A percentile compares a stretch with the other conserved stretches of the same genome.
Conservation (phyloP, 768 basidiomycete genomes). For the Phylloporus rhodoxanthus region DNA sequence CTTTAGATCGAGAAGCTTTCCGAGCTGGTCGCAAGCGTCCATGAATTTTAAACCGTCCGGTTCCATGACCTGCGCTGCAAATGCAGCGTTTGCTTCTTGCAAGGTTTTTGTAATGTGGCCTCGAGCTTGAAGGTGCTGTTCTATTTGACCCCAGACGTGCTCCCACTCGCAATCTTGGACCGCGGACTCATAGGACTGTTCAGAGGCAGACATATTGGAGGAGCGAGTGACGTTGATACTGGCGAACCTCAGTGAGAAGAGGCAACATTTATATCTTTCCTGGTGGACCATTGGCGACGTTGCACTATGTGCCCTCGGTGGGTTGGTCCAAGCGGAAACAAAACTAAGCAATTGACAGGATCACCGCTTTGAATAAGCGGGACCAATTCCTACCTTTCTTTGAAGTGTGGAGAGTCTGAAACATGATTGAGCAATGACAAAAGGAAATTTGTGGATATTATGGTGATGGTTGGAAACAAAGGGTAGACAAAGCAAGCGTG, state of each 20-base stretch:
- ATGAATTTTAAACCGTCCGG: slow-evolving; percentile 10
- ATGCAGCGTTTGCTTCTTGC: slow-evolving; percentile 8
- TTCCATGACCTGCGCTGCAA: slow-evolving; percentile 10
- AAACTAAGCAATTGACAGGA: background rate
- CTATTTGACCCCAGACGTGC: background rate
- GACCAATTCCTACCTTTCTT: background rate
- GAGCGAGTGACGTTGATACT: background rate
- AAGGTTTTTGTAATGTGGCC: slow-evolving; percentile 4
- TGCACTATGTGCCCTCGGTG: no score
- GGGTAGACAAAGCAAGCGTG: background rate
- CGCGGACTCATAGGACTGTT: background rate
- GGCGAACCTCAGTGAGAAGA: background rate
- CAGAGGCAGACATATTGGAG: slow-evolving; percentile 13
- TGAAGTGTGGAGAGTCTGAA: background rate
- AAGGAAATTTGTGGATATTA: background rate
- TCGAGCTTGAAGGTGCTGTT: background rate
- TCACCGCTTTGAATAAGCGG: background rate
- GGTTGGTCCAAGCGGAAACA: background rate
- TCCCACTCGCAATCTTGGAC: slow-evolving; percentile 3
- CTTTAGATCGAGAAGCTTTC: slow-evolving; percentile 6
- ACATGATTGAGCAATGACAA: background rate
- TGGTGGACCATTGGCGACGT: slow-evolving; percentile 3
- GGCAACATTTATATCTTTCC: background rate
- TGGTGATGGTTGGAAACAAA: slow-evolving; percentile 5
- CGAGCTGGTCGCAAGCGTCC: slow-evolving; percentile 9